Conservation (phyloP, 331 rosid species). For the Stylosanthes scabra region DNA sequence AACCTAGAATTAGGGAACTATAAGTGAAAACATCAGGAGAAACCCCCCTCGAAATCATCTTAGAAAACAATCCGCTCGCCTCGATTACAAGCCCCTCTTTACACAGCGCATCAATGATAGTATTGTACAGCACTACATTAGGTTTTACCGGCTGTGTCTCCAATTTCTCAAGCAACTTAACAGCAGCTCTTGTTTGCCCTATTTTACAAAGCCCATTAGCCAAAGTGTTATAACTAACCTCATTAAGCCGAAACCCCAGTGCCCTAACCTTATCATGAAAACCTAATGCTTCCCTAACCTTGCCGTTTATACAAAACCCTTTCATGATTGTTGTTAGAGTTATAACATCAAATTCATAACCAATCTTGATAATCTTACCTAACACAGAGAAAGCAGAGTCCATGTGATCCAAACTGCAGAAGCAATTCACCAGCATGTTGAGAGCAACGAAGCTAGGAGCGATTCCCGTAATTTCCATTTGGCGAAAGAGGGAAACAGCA, state of each 20-base stretch:
- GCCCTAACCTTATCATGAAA: background rate
- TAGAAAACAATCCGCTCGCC: constrained; percentile 6
- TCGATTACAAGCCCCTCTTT: background rate
- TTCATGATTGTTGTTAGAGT: background rate
- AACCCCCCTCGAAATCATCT: constrained; percentile 18
- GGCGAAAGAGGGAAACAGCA: constrained; percentile 8
- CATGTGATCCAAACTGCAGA: background rate
- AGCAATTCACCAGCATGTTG: constrained; percentile 34
- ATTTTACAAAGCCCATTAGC: constrained; percentile 15
- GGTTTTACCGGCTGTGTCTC: background rate
- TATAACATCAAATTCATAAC: background rate
- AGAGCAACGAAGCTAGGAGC: background rate
- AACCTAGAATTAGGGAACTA: background rate
- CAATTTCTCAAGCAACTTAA: background rate
- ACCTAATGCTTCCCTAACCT: too few species aligned
- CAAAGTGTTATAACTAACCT: constrained; percentile 22
- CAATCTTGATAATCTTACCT: constrained; percentile 29
- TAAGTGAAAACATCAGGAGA: constrained; percentile 1
- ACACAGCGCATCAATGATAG: constrained; percentile 25
- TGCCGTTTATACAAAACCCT: too few species aligned
- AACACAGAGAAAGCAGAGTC: constrained; percentile 18
- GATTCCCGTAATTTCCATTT: background rate
- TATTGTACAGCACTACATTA: background rate
- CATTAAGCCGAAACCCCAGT: constrained; percentile 10
- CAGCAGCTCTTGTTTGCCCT: background rate